phyloP scores from a whole-genome alignment of 1,284 basidiomycete species.

The Malassezia obtusa region DNA sequence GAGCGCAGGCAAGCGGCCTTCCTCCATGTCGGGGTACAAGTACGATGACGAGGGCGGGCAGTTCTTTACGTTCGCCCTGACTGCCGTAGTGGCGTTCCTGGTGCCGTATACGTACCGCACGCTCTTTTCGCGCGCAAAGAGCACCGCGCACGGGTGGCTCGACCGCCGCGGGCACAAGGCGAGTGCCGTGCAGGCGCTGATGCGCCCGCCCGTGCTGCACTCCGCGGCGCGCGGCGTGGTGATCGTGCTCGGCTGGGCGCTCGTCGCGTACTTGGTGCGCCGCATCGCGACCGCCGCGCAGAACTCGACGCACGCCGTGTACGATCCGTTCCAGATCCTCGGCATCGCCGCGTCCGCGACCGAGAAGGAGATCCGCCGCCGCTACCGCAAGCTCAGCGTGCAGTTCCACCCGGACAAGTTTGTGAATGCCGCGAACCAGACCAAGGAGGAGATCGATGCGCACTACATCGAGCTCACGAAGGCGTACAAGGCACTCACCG shows the following conservation, averaged over 20 bases:
- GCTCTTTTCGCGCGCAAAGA: slow-evolving; percentile 11
- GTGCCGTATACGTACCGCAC: slow-evolving; percentile 41
- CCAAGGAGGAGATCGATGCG: slow-evolving; percentile 75
- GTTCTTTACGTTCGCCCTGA: slow-evolving; percentile 46
- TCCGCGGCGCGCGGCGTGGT: slow-evolving; percentile 14
- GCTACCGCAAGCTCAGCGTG: slow-evolving; percentile 73
- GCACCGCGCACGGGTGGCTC: slow-evolving; percentile 28
- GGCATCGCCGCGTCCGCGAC: slow-evolving; percentile 68
- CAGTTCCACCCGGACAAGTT: slow-evolving; percentile 85
- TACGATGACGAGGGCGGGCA: slow-evolving; percentile 48
- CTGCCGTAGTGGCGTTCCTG: slow-evolving; percentile 38
- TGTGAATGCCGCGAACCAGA: slow-evolving; percentile 67
- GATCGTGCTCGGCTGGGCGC: slow-evolving; percentile 64
- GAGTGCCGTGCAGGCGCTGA: slow-evolving; percentile 17
- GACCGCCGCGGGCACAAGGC: slow-evolving; percentile 40
- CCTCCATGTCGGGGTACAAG: slow-evolving; percentile 45
- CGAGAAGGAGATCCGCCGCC: slow-evolving; percentile 89
- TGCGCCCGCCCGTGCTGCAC: not conserved
- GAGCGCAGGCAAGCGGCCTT: not conserved
- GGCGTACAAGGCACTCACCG: slow-evolving; percentile 93
- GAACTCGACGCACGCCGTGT: slow-evolving; percentile 52
- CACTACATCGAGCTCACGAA: slow-evolving; percentile 91
- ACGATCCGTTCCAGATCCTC: slow-evolving; percentile 90
- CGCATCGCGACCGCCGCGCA: slow-evolving; percentile 55
- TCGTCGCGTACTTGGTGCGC: slow-evolving; percentile 62